phyloP scores from a whole-genome alignment of 495 filamentous ascomycete genomes.

The Penicillium roqueforti region DNA sequence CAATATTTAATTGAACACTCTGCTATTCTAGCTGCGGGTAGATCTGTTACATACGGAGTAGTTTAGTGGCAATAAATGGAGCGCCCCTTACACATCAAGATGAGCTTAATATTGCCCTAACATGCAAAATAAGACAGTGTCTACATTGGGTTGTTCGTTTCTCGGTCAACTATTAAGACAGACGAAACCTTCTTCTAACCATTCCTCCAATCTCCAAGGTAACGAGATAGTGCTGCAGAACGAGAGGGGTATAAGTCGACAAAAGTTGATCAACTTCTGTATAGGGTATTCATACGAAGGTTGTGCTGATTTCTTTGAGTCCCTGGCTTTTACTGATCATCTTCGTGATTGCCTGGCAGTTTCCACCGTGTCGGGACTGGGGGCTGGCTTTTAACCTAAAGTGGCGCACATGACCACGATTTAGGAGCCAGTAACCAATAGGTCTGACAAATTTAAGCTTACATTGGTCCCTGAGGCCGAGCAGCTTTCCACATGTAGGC shows the following conservation, averaged over 20 bases:
- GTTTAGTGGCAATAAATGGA: background rate
- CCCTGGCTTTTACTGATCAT: background rate
- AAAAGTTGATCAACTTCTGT: slow-evolving; percentile 4
- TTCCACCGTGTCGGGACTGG: background rate
- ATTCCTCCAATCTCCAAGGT: background rate
- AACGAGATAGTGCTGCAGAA: slow-evolving; percentile 7
- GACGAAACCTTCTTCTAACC: background rate
- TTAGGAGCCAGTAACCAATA: background rate
- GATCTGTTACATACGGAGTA: background rate
- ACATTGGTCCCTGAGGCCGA: background rate
- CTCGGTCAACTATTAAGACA: background rate
- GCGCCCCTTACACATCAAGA: slow-evolving; percentile 11
- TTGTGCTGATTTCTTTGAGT: background rate
- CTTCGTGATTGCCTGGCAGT: background rate
- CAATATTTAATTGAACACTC: background rate
- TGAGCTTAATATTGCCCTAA: slow-evolving; percentile 20
- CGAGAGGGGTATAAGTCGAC: background rate
- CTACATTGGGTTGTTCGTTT: background rate
- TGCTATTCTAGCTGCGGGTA: background rate
- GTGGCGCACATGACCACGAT: background rate
- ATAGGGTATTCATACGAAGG: background rate
- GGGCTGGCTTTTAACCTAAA: background rate
- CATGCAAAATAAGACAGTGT: slow-evolving; percentile 6
- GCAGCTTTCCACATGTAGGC: background rate
- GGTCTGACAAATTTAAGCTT: background rate